phyloP scores from a whole-genome alignment of 1,284 basidiomycete species.

The Mycocalia duriaeana region DNA sequence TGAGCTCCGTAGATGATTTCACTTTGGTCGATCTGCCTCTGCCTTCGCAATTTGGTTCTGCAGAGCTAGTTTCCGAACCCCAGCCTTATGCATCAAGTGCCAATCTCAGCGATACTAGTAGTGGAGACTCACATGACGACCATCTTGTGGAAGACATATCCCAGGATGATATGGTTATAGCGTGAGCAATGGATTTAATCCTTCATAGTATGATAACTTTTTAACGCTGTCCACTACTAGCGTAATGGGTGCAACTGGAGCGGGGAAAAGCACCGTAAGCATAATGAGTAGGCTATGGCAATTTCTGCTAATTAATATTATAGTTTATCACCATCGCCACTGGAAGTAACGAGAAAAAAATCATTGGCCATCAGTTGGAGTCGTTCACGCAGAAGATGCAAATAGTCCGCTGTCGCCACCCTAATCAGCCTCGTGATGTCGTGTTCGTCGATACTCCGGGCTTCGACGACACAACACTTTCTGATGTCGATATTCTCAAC shows the following conservation, averaged over 20 bases:
- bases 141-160: neutral
- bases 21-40: no score
- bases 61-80: no score
- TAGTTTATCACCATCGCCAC: constrained; percentile 17
- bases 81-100: no score
- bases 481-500: constrained; percentile 10
- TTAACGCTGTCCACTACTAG: neutral
- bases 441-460: constrained; percentile 17
- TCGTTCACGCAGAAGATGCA: constrained; percentile 18
- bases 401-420: constrained; percentile 6
- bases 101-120: no score
- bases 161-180: constrained; percentile 3
- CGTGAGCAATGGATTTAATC: neutral
- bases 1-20: no score
- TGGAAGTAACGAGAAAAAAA: constrained; percentile 8
- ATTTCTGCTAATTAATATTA: neutral
- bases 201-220: neutral
- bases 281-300: neutral
- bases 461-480: constrained; percentile 12
- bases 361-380: constrained; percentile 14
- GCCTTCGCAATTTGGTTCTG: no score
- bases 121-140: no score
- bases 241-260: constrained; percentile 20
- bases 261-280: constrained; percentile 19
- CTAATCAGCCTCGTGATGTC: neutral